phyloP scores from a whole-genome alignment of 1,284 basidiomycete genomes.

The Ceratobasidium sp. region DNA sequence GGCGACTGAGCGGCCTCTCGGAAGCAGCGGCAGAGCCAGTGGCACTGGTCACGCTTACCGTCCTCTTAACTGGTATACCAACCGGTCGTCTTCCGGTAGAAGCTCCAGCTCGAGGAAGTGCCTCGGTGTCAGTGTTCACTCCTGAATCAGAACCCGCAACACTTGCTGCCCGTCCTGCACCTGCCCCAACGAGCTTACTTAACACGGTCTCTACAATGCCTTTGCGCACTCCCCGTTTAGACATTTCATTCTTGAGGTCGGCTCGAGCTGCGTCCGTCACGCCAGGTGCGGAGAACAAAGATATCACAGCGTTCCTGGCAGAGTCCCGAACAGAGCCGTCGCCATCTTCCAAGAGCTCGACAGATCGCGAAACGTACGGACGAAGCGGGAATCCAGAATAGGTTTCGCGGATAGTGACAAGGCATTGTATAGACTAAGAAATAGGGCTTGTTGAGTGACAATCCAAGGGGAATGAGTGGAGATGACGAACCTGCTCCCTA shows the following conservation, averaged over 20 bases:
- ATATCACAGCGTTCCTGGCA: slow-evolving; percentile 79
- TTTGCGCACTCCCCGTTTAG: slow-evolving; percentile 84
- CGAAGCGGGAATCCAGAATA: slow-evolving; percentile 81
- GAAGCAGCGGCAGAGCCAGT: not conserved
- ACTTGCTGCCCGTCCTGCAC: slow-evolving; percentile 10
- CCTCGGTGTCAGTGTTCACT: slow-evolving; percentile 28
- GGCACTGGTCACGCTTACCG: slow-evolving; percentile 26
- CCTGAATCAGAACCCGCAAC: slow-evolving; percentile 30
- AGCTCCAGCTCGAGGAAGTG: slow-evolving; percentile 9
- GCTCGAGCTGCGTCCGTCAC: slow-evolving; percentile 86
- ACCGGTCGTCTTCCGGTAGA: not conserved
- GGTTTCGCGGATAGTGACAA: slow-evolving; percentile 67
- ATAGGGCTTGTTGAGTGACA: slow-evolving; percentile 35
- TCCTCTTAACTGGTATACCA: not conserved
- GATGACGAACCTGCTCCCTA: slow-evolving; percentile 71
- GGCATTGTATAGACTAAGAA: slow-evolving; percentile 39
- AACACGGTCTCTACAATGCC: slow-evolving; percentile 78
- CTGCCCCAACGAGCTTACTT: slow-evolving; percentile 60
- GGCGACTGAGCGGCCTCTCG: slow-evolving; percentile 21
- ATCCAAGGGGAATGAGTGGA: slow-evolving; percentile 23
- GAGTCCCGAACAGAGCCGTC: slow-evolving; percentile 90
- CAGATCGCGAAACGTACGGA: slow-evolving; percentile 80
- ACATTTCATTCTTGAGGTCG: slow-evolving; percentile 92
- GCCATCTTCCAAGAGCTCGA: slow-evolving; percentile 87
- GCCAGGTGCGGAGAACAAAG: slow-evolving; percentile 81